These are phyloP conservation scores for Fraxinus pennsylvanica DNA, from an alignment of 257 asterid species.

Conservation along the genomic window DNA sequence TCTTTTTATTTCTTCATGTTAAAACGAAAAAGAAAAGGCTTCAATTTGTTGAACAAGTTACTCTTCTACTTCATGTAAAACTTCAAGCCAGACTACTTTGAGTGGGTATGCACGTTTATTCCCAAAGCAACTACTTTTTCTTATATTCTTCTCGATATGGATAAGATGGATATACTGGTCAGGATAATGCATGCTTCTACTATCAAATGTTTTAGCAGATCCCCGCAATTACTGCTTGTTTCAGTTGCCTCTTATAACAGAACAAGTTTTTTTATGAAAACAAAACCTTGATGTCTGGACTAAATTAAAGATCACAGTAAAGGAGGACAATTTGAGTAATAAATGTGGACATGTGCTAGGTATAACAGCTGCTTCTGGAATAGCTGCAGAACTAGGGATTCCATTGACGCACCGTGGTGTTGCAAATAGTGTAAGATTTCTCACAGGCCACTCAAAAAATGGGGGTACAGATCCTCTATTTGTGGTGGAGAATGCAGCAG, in stretches of 20 bases:
- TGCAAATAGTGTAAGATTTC: constrained; percentile 81
- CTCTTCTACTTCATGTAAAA: not conserved
- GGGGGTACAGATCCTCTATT: constrained; percentile 92
- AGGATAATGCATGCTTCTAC: not conserved
- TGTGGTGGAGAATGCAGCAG: constrained; percentile 90
- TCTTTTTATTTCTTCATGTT: not conserved
- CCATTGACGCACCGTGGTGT: constrained; percentile 97
- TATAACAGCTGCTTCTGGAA: constrained; percentile 97
- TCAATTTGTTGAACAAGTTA: not conserved
- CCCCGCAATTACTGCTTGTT: not conserved
- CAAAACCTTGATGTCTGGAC: not conserved
- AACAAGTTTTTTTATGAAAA: not conserved
- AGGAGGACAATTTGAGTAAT: not conserved
- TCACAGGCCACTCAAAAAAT: constrained; percentile 91
- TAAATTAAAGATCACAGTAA: not conserved
- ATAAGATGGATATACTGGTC: not conserved
- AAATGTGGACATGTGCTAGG: constrained; percentile 47
- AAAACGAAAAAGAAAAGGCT: not conserved
- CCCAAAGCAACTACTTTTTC: not conserved
- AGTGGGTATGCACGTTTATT: not conserved
- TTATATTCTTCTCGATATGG: not conserved
- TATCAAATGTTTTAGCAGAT: not conserved
- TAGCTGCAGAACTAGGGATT: constrained; percentile 92
- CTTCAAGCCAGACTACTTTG: not conserved
- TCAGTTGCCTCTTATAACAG: not conserved